Conservation (phyloP, 2,329 filamentous ascomycete genomes). For the Fusarium torreyae region DNA sequence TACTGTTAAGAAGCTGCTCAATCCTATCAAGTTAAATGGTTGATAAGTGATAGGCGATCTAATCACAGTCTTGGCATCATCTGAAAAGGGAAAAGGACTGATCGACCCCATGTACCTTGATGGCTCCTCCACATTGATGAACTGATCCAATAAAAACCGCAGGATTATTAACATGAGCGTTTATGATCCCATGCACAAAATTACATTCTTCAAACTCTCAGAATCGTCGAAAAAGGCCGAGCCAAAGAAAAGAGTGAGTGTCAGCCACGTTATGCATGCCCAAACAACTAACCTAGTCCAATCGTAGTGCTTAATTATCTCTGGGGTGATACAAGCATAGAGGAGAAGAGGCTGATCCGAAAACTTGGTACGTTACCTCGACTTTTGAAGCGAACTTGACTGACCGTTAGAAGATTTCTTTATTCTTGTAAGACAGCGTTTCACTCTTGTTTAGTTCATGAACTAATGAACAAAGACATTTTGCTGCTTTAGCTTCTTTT, state of each 20-base stretch:
- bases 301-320: conserved; percentile 29
- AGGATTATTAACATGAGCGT: conserved; percentile 25
- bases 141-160: conserved; percentile 10
- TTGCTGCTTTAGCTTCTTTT: conserved; percentile 41
- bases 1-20: not conserved
- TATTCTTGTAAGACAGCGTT: conserved; percentile 45
- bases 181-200: conserved; percentile 4
- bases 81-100: conserved; percentile 3
- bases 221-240: not conserved
- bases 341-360: conserved; percentile 38
- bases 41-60: not conserved
- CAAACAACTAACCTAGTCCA: no score
- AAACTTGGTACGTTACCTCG: conserved; percentile 25
- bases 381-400: not conserved
- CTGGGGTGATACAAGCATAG: conserved; percentile 36
- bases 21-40: not conserved
- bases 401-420: conserved; percentile 49
- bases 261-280: not conserved
- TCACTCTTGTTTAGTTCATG: accelerated
- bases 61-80: not conserved
- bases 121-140: not conserved
- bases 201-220: not conserved
- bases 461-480: conserved; percentile 2
- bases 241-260: conserved; percentile 1
- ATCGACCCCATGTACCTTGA: conserved; percentile 18